Conservation (phyloP, 495 filamentous ascomycete species). For the Parathielavia hyrcaniae region DNA sequence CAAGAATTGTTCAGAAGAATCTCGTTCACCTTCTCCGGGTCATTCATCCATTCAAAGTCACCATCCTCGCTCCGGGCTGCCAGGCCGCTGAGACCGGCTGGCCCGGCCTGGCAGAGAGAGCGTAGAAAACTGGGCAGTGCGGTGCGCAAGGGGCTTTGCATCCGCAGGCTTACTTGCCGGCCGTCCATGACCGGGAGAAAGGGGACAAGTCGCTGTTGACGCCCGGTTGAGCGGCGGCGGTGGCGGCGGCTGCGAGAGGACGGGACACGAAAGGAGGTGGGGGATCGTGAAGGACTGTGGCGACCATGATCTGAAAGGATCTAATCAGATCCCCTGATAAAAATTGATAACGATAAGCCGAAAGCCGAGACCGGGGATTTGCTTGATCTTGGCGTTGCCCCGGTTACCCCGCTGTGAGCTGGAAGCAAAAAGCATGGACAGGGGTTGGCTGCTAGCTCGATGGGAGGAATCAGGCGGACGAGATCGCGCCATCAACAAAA, state of each 20-base stretch:
- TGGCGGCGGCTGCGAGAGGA: not conserved
- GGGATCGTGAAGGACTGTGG: not conserved
- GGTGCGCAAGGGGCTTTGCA: not conserved
- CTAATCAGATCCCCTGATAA: slow-evolving; percentile 10
- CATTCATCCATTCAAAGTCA: slow-evolving; percentile 9
- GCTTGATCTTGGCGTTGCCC: not conserved
- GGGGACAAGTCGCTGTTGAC: not conserved
- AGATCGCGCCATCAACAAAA: too few species aligned
- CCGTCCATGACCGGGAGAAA: slow-evolving; percentile 1
- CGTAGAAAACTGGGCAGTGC: slow-evolving; percentile 4
- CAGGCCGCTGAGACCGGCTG: not conserved
- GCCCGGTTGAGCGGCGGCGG: not conserved
- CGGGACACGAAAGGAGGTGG: not conserved
- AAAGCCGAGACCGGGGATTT: not conserved
- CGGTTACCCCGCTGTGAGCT: too few species aligned
- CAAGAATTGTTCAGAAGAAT: too few species aligned
- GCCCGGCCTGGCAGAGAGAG: not conserved
- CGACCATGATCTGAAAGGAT: not conserved
- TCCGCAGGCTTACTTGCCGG: slow-evolving; percentile 1
- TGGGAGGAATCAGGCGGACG: too few species aligned
- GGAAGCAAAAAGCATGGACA: too few species aligned
- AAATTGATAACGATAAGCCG: too few species aligned
- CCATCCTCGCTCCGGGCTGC: slow-evolving; percentile 1
- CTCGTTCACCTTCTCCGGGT: slow-evolving; percentile 26
- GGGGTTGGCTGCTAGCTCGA: too few species aligned